Conservation (phyloP, 192 early-diverging fungal genomes). For the Linnemannia elongata region DNA sequence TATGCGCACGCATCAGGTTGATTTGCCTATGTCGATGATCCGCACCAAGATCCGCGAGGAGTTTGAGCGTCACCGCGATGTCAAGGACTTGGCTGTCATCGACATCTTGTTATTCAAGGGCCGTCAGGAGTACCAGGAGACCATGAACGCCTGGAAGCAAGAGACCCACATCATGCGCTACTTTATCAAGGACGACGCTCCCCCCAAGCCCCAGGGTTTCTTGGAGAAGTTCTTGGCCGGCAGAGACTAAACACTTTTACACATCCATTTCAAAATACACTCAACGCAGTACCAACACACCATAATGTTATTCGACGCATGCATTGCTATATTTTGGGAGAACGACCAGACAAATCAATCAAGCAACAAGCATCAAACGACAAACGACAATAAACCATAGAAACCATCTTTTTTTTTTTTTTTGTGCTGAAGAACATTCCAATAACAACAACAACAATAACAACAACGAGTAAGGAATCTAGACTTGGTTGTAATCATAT, state of each 20-base stretch:
- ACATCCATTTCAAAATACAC: not conserved
- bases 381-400: not conserved
- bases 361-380: not conserved
- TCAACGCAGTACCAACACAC: not conserved
- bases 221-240: conserved; percentile 88
- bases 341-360: not conserved
- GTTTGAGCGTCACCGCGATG: conserved; percentile 88
- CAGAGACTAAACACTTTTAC: conserved; percentile 48
- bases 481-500: too few species aligned
- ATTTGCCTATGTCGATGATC: conserved; percentile 77
- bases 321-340: not conserved
- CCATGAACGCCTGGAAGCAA: conserved; percentile 94
- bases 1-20: conserved; percentile 79
- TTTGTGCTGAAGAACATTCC: too few species aligned
- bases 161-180: conserved; percentile 89
- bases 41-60: conserved; percentile 90
- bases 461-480: too few species aligned
- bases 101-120: conserved; percentile 93
- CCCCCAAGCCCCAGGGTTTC: conserved; percentile 78
- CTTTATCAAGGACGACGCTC: conserved; percentile 82
- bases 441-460: too few species aligned
- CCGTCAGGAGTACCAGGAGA: conserved; percentile 89
- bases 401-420: too few species aligned
- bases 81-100: conserved; percentile 79
- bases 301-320: not conserved